Evolutionary conservation across 2,329 filamentous ascomycete species (phyloP).

Genomic region (Pyricularia sp.): DNA sequence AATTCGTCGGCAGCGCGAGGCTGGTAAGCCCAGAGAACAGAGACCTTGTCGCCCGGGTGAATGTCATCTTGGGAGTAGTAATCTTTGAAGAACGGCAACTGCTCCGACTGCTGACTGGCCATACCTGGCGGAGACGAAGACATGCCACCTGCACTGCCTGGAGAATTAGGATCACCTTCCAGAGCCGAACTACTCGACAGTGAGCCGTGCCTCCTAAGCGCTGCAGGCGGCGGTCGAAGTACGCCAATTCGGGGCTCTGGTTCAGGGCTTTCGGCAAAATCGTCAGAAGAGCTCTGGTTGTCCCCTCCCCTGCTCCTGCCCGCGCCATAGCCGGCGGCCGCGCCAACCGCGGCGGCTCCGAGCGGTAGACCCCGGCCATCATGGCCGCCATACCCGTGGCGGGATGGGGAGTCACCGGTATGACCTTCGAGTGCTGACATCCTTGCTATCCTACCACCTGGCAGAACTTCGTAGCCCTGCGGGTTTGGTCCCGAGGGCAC

Average conservation of each 20-base stretch:
- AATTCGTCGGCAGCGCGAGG: conserved; percentile 91
- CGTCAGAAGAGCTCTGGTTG: conserved; percentile 57
- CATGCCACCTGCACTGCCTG: conserved; percentile 56
- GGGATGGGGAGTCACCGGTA: conserved; percentile 46
- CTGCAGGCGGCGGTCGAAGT: conserved; percentile 43
- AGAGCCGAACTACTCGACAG: conserved; percentile 74
- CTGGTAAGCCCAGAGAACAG: conserved; percentile 93
- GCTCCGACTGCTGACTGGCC: conserved; percentile 84
- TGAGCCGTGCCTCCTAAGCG: conserved; percentile 66
- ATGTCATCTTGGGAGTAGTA: conserved; percentile 98
- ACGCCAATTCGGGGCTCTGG: conserved; percentile 46
- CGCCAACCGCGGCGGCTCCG: conserved; percentile 31
- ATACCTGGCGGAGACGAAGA: conserved; percentile 69
- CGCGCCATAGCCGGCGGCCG: conserved; percentile 33
- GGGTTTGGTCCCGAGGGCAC: conserved; percentile 23
- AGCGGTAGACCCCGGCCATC: conserved; percentile 18
- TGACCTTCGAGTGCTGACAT: conserved; percentile 88
- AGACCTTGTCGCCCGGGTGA: conserved; percentile 76
- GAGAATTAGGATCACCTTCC: conserved; percentile 60
- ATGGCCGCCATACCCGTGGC: conserved; percentile 23
- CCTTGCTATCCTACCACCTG: conserved; percentile 79
- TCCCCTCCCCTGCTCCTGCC: conserved; percentile 32
- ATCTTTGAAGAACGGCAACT: conserved; percentile 92
- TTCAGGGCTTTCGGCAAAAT: conserved; percentile 58
- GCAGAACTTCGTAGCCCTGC: conserved; percentile 52